Conservation (phyloP, 495 filamentous ascomycete species). For the Aspergillus sparsus region DNA sequence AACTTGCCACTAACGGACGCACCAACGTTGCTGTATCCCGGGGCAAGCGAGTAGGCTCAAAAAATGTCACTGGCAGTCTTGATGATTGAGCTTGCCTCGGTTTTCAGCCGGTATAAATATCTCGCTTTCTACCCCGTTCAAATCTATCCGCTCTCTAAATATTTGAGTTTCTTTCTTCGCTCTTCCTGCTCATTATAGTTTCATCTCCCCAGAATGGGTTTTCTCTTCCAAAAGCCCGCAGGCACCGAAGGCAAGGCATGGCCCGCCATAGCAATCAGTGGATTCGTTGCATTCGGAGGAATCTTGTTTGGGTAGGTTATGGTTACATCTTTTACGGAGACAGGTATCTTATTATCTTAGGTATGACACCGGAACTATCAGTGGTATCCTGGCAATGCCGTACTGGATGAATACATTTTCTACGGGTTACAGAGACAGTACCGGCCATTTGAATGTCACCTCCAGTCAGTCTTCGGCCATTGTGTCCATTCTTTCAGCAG, state of each 20-base stretch:
- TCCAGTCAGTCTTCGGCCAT: slow-evolving; percentile 59
- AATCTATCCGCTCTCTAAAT: too few relatives aligned
- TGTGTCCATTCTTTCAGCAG: slow-evolving; percentile 82
- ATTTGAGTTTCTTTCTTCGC: too few relatives aligned
- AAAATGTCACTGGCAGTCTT: too few relatives aligned
- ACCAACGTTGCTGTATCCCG: too few relatives aligned
- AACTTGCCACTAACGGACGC: too few relatives aligned
- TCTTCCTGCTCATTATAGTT: too few relatives aligned
- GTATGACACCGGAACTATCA: slow-evolving; percentile 86
- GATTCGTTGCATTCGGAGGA: slow-evolving; percentile 89
- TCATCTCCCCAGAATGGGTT: too few relatives aligned
- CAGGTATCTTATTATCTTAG: slow-evolving; percentile 34
- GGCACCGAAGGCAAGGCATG: slow-evolving; percentile 53
- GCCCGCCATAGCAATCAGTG: slow-evolving; percentile 80
- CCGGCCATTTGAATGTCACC: slow-evolving; percentile 55
- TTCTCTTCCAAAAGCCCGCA: neutral
- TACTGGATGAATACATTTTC: slow-evolving; percentile 73
- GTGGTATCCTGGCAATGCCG: slow-evolving; percentile 77
- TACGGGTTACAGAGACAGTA: slow-evolving; percentile 58
- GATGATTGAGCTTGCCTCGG: too few relatives aligned
- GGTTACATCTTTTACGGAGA: slow-evolving; percentile 26
- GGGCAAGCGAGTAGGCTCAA: too few relatives aligned
- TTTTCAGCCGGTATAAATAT: too few relatives aligned
- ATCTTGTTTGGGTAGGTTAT: slow-evolving; percentile 75
- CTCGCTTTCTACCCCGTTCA: too few relatives aligned